Base-by-base conservation (phyloP, 352 stramenopile species). In the Bremia lactucae region DNA sequence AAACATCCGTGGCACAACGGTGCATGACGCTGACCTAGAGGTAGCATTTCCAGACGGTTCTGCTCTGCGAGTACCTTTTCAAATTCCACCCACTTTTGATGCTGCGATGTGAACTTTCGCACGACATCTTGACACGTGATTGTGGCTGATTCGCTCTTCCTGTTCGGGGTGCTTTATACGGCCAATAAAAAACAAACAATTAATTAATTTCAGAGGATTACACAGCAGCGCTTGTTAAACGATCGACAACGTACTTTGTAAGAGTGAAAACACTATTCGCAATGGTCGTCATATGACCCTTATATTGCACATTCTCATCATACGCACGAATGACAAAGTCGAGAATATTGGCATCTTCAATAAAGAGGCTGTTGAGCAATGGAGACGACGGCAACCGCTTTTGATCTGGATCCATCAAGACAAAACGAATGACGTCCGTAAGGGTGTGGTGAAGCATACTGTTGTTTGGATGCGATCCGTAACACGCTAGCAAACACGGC, bases 241-340 rank as follows among this genome's bases (percentile, higher is more conserved):
- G n/a, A n/a, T n/a, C 33, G 9, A 1, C 0, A 36, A 72, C 69
- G 44, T 79, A 85, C 72, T 83, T 92, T 6, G 73, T 88, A 19
- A 92, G 54, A 11, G 80, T 92, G 57, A 88, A 92, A 22, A 92
- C 85, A 35, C 80, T 92, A 59, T 92, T 92, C 6, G 80, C 80
- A 34, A 92, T 92, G 20, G 77, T 92, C 9, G 80, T 92, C 65
- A 92, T 85, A 45, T 92, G 80, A 0, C 80, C 80, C 55, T 90
- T 92, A 59, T 92, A 92, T 47, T 92, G 72, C 13, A 87, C 65
- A 28, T 84, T 65, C 2, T 68, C 43, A 28, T 87, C 65, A 42
- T 90, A 92, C 7, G 80, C 77, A 15, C 60, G 55, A 24, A 86
- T 88, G 21, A 92, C 77, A 45, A 92, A 88, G 25, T 88, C 70